These are phyloP conservation scores for Lactarius tabidus DNA, from an alignment of 768 basidiomycete species.

Conservation along the genomic window DNA sequence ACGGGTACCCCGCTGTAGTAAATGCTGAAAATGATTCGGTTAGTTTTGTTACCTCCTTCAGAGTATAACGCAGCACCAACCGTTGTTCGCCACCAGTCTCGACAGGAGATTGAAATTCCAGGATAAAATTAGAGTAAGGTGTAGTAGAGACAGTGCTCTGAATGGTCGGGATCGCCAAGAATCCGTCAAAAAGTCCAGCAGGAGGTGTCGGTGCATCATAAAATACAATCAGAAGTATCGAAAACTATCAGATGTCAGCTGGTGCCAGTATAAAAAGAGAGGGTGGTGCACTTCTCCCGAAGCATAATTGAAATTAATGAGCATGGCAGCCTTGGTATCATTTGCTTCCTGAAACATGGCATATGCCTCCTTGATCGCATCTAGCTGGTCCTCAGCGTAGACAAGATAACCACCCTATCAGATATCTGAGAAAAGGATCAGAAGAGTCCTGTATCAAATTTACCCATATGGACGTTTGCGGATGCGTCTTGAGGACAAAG, in stretches of 20 bases:
- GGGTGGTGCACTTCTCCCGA: not conserved
- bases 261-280: not conserved
- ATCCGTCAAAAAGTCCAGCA: constrained; percentile 23
- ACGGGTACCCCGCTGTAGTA: not conserved
- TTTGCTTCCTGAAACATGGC: not conserved
- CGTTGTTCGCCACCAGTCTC: not conserved
- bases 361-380: not conserved
- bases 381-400: not conserved
- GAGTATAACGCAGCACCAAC: not conserved
- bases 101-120: not conserved
- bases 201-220: constrained; percentile 26
- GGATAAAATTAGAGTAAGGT: not conserved
- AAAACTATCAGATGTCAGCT: not conserved
- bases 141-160: not conserved
- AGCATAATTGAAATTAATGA: not conserved
- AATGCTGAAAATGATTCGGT: not conserved
- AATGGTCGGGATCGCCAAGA: constrained; percentile 19
- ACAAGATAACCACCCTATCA: not conserved
- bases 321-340: not conserved
- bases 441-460: not conserved
- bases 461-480: constrained; percentile 11
- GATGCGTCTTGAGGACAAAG: constrained; percentile 1
- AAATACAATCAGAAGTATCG: not conserved
- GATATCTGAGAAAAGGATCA: not conserved
- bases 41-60: not conserved